These are phyloP conservation scores for Byssochlamys sp. DNA, from an alignment of 2,329 filamentous ascomycete species.

Conservation along the genomic window DNA sequence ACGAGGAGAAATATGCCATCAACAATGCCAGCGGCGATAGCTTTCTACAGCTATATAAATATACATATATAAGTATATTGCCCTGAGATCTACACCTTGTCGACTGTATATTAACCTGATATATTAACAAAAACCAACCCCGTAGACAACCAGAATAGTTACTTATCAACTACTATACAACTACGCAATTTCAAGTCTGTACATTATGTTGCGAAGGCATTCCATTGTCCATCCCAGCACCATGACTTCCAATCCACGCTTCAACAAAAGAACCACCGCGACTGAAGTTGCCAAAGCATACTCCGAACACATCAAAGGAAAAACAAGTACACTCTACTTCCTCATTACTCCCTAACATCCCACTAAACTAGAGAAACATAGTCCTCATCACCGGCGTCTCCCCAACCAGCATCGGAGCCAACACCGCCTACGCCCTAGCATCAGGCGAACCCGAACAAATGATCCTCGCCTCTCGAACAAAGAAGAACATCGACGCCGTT, in stretches of 20 bases:
- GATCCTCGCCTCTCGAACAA: conserved; percentile 2
- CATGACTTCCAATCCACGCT: conserved; percentile 22
- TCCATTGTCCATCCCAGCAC: background rate
- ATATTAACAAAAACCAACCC: background rate
- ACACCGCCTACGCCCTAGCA: background rate
- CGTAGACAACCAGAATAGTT: too few relatives aligned
- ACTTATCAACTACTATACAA: too few relatives aligned
- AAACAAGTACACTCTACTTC: conserved; percentile 8
- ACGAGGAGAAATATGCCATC: background rate
- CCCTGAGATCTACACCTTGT: too few relatives aligned
- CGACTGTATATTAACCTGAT: background rate
- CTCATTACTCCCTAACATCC: background rate
- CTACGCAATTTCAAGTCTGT: too few relatives aligned
- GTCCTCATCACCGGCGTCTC: background rate
- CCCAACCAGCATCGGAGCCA: background rate
- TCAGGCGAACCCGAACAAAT: background rate
- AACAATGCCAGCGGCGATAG: background rate
- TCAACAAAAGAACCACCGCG: conserved; percentile 27
- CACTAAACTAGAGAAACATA: conserved; percentile 1
- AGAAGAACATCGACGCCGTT: conserved; percentile 6
- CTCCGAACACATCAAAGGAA: conserved; percentile 23
- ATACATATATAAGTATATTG: too few relatives aligned
- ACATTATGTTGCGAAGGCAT: background rate
- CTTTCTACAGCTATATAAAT: background rate
- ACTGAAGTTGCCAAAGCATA: conserved; percentile 32